Conservation (phyloP, 805 yeast genomes). For the Candida sphagnicola region DNA sequence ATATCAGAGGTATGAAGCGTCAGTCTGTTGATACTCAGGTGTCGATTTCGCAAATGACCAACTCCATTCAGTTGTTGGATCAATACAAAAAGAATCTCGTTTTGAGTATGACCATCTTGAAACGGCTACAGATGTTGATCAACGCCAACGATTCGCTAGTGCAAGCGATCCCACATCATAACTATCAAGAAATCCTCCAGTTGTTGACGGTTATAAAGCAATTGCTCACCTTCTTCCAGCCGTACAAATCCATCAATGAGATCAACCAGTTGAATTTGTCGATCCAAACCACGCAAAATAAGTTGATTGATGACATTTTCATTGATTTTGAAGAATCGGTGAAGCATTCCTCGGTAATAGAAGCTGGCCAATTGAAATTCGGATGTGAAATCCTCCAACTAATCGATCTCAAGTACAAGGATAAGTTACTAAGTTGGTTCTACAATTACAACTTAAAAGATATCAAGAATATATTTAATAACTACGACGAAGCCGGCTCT, state of each 20-base stretch:
- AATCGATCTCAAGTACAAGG: conserved; percentile 49
- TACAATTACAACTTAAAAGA: conserved; percentile 67
- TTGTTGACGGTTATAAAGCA: conserved; percentile 70
- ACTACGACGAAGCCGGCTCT: conserved; percentile 90
- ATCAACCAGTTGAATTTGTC: conserved; percentile 61
- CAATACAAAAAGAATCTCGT: conserved; percentile 80
- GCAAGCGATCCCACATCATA: conserved; percentile 40
- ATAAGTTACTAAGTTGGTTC: conserved; percentile 69
- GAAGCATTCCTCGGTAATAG: conserved; percentile 22
- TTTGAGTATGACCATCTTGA: conserved; percentile 77
- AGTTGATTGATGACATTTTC: conserved; percentile 65
- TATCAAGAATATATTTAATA: conserved; percentile 67
- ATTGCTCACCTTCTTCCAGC: conserved; percentile 66
- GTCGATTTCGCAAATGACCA: conserved; percentile 66
- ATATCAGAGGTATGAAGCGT: conserved; percentile 44
- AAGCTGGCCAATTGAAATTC: conserved; percentile 38
- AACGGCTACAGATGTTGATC: conserved; percentile 81
- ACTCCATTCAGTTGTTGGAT: conserved; percentile 74
- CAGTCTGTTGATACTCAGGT: conserved; percentile 54
- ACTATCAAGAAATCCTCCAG: conserved; percentile 54
- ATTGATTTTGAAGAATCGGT: conserved; percentile 59
- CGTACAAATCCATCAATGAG: conserved; percentile 80
- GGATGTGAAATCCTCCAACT: conserved; percentile 76
- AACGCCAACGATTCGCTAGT: conserved; percentile 66
- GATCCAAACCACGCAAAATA: conserved; percentile 55